Percentiles rank a stretch among this genome's conserved stretches.
These are phyloP conservation scores for Scheffersomyces ergatensis DNA, from an alignment of 805 yeast species.

Conservation along the genomic window DNA sequence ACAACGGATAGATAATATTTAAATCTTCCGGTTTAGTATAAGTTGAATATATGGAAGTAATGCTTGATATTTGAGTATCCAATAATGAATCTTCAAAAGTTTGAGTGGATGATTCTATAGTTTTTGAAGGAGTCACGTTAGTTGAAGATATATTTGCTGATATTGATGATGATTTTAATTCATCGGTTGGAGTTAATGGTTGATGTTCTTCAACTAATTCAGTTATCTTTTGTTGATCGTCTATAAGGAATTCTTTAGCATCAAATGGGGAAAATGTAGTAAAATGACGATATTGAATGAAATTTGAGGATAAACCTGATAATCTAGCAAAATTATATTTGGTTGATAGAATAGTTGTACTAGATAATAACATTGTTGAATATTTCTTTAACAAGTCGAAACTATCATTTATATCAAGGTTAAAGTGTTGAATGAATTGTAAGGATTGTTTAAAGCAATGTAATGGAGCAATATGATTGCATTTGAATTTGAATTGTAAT, in stretches of 20 bases:
- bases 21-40: conserved; percentile 18
- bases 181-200: not conserved
- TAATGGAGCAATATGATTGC: not conserved
- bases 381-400: not conserved
- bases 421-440: not conserved
- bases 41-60: conserved; percentile 13
- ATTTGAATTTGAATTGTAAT: not conserved
- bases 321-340: not conserved
- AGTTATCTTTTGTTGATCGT: not conserved
- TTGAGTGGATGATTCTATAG: not conserved
- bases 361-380: not conserved
- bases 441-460: not conserved
- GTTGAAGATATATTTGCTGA: not conserved
- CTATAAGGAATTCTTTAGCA: not conserved
- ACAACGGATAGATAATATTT: conserved; percentile 36
- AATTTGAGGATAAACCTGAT: not conserved
- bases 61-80: conserved; percentile 16
- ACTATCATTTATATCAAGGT: not conserved
- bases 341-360: not conserved
- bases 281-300: not conserved
- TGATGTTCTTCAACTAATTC: not conserved
- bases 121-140: not conserved
- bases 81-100: conserved; percentile 3
- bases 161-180: not conserved
- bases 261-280: not conserved